Conservation (phyloP, 1,139 yeast species). For the Geotrichum bryndzae region DNA sequence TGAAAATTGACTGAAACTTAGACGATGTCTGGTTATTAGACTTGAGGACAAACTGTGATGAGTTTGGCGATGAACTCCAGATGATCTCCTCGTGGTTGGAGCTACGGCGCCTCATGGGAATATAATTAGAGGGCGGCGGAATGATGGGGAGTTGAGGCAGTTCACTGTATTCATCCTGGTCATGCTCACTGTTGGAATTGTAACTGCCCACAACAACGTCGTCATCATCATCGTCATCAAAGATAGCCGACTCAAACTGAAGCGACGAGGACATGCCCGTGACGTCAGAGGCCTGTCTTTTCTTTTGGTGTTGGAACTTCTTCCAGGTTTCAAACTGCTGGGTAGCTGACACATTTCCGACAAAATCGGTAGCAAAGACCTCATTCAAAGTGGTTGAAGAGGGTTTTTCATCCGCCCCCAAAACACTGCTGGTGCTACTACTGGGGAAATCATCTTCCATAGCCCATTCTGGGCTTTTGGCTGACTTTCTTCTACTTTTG, state of each 20-base stretch:
- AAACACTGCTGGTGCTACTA: background rate
- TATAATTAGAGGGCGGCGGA: background rate
- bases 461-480: slow-evolving; percentile 13
- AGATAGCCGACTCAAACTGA: slow-evolving; percentile 2
- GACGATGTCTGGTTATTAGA: slow-evolving; percentile 5
- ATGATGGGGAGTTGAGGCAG: background rate
- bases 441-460: slow-evolving; percentile 1
- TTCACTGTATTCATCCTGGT: background rate
- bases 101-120: slow-evolving; percentile 6
- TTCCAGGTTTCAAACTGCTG: slow-evolving; percentile 21
- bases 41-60: background rate
- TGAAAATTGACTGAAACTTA: slow-evolving; percentile 12
- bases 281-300: background rate
- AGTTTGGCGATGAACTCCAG: slow-evolving; percentile 13
- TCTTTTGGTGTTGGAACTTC: background rate
- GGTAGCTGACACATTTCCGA: slow-evolving; percentile 13
- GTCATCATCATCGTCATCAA: slow-evolving; percentile 8
- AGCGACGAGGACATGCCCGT: background rate
- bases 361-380: background rate
- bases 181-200: background rate
- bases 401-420: background rate
- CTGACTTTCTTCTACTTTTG: background rate
- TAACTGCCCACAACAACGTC: background rate
- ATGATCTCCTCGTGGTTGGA: slow-evolving; percentile 15
- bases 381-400: background rate